Conservation (phyloP, 2,329 filamentous ascomycete species). For the Sporothrix pseudoabietina region DNA sequence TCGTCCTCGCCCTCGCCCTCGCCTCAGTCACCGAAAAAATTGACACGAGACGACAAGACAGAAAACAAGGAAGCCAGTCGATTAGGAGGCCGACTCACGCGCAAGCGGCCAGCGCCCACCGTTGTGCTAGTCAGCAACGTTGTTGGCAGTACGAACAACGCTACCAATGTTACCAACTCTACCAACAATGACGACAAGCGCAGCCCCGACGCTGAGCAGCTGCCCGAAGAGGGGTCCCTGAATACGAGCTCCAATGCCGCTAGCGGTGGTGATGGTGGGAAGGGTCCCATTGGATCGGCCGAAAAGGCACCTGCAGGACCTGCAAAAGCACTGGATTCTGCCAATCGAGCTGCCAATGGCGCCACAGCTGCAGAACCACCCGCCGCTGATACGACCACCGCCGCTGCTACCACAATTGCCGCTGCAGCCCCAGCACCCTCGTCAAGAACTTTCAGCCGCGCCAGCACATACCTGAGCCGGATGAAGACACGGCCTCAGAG, state of each 20-base stretch:
- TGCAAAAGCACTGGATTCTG: background rate
- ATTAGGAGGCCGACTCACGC: conserved; percentile 26
- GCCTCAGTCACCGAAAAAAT: conserved; percentile 38
- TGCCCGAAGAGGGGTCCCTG: conserved; percentile 7
- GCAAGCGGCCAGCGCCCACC: conserved; percentile 27
- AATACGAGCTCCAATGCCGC: conserved; percentile 31
- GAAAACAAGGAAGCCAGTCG: conserved; percentile 24
- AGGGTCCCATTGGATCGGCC: conserved; percentile 25
- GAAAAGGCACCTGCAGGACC: background rate
- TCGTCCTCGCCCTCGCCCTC: conserved; percentile 56
- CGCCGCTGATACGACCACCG: conserved; percentile 15
- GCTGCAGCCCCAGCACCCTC: conserved; percentile 34
- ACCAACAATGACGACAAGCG: conserved; percentile 32
- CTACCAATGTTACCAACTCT: background rate
- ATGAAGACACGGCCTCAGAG: conserved; percentile 53
- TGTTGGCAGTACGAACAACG: background rate
- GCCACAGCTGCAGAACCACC: conserved; percentile 17
- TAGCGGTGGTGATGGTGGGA: conserved; percentile 18
- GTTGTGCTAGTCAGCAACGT: conserved; percentile 14
- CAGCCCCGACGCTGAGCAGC: conserved; percentile 30
- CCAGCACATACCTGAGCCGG: conserved; percentile 54
- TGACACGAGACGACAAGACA: conserved; percentile 9
- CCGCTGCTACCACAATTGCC: conserved; percentile 5
- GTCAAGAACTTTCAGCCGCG: conserved; percentile 47
- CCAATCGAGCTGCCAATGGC: conserved; percentile 9